Conservation (phyloP, 306 rosid species). For the Cucumis sativus region Cucumber_9930_V3 NC_026660.2:733001-733500, state of each 20-base stretch:
- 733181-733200: conserved; percentile 64
- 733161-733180: conserved; percentile 56
- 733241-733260: neutral
- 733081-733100: conserved; percentile 6
- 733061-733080: neutral
- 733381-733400: conserved; percentile 69
- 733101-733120: neutral
- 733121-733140: conserved; percentile 82
- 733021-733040: conserved; percentile 7
- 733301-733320: conserved; percentile 48
- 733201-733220: conserved; percentile 8
- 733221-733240: neutral
- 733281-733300: neutral
- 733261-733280: neutral
- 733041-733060: neutral
- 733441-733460: conserved; percentile 73
- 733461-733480: neutral
- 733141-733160: conserved; percentile 69
- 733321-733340: conserved; percentile 97
- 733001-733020: conserved; percentile 75
- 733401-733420: conserved; percentile 62
- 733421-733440: conserved; percentile 85
- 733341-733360: conserved; percentile 55
- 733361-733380: conserved; percentile 86
- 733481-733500: neutral